Evolutionary conservation across 768 basidiomycete genomes (phyloP), one percentile per base, ranked within the genome.

Genomic region (Xerocomellus chrysenteron): DNA sequence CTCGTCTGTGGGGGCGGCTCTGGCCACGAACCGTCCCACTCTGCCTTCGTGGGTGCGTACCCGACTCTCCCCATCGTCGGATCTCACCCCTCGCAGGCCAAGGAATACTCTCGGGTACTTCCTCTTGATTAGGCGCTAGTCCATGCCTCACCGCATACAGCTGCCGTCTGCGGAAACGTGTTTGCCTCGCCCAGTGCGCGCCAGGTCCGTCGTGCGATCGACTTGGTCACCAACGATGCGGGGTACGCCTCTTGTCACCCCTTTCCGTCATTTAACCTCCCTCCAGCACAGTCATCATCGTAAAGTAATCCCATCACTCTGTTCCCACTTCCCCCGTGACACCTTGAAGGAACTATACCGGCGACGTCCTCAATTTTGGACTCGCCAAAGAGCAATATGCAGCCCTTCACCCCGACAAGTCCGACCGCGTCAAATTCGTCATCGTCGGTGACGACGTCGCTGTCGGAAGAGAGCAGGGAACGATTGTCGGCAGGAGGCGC

Each of bases 401-500:
- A 4, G 85, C 90, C 5, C 71, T 77, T 47, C 80, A 88, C 53
- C 86, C 90, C 0, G 80, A 84, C 24, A 84, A 85, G 64, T 80
- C 87, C 1, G 80, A 87, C 50, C 74, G 75, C 28, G 81, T 92
- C 67, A 85, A 81, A 64, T 89, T 94, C 52, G 77, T 95, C 32
- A 81, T 94, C 42, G 91, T 96, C 6, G 92, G 87, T 7, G 94
- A 96, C 68, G 94, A 96, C 66, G 92, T 94, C 36, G 87, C 92
- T 3, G 93, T 96, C 28, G 90, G 90, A 13, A 82, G 76, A 59
- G 82, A 83, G 1, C 89, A 94, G 62, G 92, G 92, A 28, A 84
- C 79, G 57, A 86, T 95, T 48, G 92, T 96, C 30, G 94, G 94
- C 21, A 79, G 93, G 69, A 80, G 91, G 90, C 4, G 4, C 40